Evolutionary conservation across 257 asterid species (phyloP).

Genomic region (Galeopsis tetrahit): DNA sequence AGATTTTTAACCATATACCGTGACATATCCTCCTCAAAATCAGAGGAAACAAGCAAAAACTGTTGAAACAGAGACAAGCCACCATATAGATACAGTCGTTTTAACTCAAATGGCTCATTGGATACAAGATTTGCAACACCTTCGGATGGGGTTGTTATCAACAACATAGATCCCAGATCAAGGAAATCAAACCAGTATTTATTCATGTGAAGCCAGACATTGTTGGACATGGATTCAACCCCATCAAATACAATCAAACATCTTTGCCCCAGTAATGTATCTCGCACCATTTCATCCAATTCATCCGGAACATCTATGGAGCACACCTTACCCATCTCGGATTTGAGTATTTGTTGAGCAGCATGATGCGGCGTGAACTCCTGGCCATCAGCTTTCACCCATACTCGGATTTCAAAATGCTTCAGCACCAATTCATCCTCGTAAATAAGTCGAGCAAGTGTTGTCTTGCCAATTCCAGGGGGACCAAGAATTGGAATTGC

Average conservation of each 20-base stretch:
- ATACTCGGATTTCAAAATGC: not conserved
- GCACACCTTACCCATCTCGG: constrained; percentile 18
- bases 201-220: constrained; percentile 20
- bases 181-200: constrained; percentile 10
- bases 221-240: not conserved
- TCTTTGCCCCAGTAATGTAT: not conserved
- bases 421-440: constrained; percentile 5
- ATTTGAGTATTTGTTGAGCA: constrained; percentile 16
- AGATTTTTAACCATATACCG: not conserved
- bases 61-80: not conserved
- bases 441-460: constrained; percentile 24
- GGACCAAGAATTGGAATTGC: too few relatives aligned
- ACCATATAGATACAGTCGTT: not conserved
- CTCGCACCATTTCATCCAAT: constrained; percentile 34
- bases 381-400: not conserved
- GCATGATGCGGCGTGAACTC: constrained; percentile 19
- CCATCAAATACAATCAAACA: constrained; percentile 5
- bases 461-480: constrained; percentile 2
- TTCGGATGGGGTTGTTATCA: constrained; percentile 9
- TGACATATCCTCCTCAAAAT: not conserved
- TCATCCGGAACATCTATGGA: constrained; percentile 22
- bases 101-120: not conserved
- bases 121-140: not conserved
- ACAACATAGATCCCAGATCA: constrained; percentile 23
- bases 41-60: too few relatives aligned